Evolutionary conservation across 495 filamentous ascomycete genomes (phyloP).

Genomic region (Massariosphaeria phaeospora): DNA sequence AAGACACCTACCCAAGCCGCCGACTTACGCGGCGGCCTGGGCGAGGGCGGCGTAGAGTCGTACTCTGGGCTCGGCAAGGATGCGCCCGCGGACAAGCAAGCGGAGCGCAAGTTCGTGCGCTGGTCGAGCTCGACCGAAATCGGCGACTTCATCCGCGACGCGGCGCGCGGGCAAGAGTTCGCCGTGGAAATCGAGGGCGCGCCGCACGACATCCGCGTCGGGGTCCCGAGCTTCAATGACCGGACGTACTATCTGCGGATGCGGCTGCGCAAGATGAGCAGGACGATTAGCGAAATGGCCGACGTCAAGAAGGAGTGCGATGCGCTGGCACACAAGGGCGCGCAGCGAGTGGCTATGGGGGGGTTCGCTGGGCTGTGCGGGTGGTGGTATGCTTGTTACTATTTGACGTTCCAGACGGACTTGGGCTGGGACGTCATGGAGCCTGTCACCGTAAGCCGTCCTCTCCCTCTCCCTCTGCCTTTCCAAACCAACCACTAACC

Average conservation of each 20-base stretch:
- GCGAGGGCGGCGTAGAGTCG: conserved; percentile 54
- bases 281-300: conserved; percentile 59
- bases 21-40: conserved; percentile 38
- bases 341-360: conserved; percentile 71
- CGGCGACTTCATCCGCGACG: conserved; percentile 92
- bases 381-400: conserved; percentile 81
- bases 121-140: conserved; percentile 89
- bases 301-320: conserved; percentile 81
- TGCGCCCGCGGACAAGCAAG: conserved; percentile 36
- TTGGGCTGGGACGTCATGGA: conserved; percentile 90
- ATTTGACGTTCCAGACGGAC: conserved; percentile 70
- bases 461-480: background rate
- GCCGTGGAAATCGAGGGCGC: conserved; percentile 75
- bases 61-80: conserved; percentile 59
- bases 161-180: conserved; percentile 77
- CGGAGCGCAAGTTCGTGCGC: conserved; percentile 62
- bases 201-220: conserved; percentile 63
- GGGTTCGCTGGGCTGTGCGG: conserved; percentile 65
- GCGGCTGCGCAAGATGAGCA: conserved; percentile 64
- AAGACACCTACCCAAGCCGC: conserved; percentile 22
- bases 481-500: conserved; percentile 3
- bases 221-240: conserved; percentile 82
- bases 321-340: conserved; percentile 63
- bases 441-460: conserved; percentile 59
- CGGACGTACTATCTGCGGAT: conserved; percentile 80